A percentile compares a stretch with the other conserved stretches of the same genome.
Evolutionary conservation across 192 early-diverging fungal genomes (phyloP).

Genomic region (Podila minutissima): DNA sequence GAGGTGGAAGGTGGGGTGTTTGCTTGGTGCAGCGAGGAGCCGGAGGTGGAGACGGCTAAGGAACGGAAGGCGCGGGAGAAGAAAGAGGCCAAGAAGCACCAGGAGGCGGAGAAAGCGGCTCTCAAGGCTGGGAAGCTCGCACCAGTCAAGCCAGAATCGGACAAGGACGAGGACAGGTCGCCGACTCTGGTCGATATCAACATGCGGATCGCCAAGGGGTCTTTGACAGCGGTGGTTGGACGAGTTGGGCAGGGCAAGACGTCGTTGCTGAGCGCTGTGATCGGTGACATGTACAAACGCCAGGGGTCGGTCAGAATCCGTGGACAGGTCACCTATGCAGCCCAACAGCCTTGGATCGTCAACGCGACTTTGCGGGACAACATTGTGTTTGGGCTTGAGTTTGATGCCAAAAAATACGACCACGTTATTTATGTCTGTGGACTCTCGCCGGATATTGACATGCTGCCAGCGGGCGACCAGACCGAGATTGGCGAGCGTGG

Average conservation of each 20-base stretch:
- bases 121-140: constrained; percentile 4
- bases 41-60: constrained; percentile 4
- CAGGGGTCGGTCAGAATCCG: constrained; percentile 61
- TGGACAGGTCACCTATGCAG: constrained; percentile 66
- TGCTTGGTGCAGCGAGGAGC: constrained; percentile 3
- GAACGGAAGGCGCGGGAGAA: background rate
- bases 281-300: constrained; percentile 80
- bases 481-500: constrained; percentile 73
- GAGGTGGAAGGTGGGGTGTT: constrained; percentile 15
- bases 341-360: constrained; percentile 52
- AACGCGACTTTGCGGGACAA: constrained; percentile 25
- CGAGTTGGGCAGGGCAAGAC: constrained; percentile 81
- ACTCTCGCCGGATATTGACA: constrained; percentile 5
- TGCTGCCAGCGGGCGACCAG: constrained; percentile 21
- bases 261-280: constrained; percentile 68
- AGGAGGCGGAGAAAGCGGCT: background rate
- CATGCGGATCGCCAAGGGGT: constrained; percentile 45
- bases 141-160: background rate
- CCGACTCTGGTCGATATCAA: constrained; percentile 51
- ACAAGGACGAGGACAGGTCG: background rate
- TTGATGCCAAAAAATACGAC: constrained; percentile 10
- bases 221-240: constrained; percentile 68
- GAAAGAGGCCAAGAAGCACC: background rate
- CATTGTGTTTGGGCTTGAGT: constrained; percentile 44
- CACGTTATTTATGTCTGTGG: constrained; percentile 5